Evolutionary conservation across 345 rosid genomes (phyloP).

Genomic region (Acer campestre): DNA sequence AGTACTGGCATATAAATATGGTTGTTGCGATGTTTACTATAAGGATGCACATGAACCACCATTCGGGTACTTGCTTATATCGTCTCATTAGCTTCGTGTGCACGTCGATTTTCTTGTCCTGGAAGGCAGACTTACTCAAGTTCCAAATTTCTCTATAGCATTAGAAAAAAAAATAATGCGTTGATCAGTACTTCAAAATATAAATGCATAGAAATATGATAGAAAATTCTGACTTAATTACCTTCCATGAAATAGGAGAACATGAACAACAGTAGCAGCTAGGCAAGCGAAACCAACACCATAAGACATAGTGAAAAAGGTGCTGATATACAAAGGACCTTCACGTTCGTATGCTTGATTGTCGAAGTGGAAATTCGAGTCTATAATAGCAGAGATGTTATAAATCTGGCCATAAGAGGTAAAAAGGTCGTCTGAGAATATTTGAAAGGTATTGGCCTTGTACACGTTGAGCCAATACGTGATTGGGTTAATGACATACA

Average conservation of each 20-base stretch:
- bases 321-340: slow-evolving; percentile 63
- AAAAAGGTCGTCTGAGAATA: slow-evolving; percentile 68
- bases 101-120: slow-evolving; percentile 57
- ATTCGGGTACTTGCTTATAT: slow-evolving; percentile 77
- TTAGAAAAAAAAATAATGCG: not conserved
- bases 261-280: slow-evolving; percentile 63
- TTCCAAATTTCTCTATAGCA: slow-evolving; percentile 54
- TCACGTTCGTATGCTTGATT: slow-evolving; percentile 47
- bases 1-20: slow-evolving; percentile 57
- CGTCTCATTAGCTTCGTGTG: slow-evolving; percentile 69
- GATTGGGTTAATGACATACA: slow-evolving; percentile 54
- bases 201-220: not conserved
- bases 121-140: slow-evolving; percentile 58
- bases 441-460: slow-evolving; percentile 61
- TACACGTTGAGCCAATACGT: slow-evolving; percentile 57
- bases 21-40: slow-evolving; percentile 51
- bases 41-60: slow-evolving; percentile 76
- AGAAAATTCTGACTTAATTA: slow-evolving; percentile 30
- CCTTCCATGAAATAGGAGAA: slow-evolving; percentile 70
- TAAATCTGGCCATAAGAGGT: slow-evolving; percentile 47
- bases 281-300: slow-evolving; percentile 64
- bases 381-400: slow-evolving; percentile 54
- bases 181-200: slow-evolving; percentile 7
- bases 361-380: slow-evolving; percentile 54
- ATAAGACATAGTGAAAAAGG: slow-evolving; percentile 47